Conservation (phyloP, 2,329 filamentous ascomycete genomes). For the Endocalyx cinctus region DNA sequence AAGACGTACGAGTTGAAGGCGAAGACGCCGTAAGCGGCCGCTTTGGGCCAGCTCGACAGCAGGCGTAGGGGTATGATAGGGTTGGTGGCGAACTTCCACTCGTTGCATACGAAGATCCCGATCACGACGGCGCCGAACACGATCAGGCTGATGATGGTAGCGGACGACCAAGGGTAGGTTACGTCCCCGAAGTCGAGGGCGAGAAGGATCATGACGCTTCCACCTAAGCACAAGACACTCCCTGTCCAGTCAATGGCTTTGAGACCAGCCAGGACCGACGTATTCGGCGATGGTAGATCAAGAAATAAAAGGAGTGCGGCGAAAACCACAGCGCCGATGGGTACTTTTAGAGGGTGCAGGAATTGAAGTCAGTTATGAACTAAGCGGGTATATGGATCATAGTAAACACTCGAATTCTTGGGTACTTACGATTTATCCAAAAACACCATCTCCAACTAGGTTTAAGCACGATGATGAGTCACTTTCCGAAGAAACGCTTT, state of each 20-base stretch:
- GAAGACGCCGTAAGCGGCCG: conserved; percentile 47
- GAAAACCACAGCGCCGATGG: conserved; percentile 51
- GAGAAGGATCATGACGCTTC: conserved; percentile 64
- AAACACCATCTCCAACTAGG: conserved; percentile 56
- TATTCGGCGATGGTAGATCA: conserved; percentile 62
- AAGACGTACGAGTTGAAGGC: conserved; percentile 52
- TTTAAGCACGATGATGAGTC: conserved; percentile 16
- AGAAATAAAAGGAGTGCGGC: conserved; percentile 57
- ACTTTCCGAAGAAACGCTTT: no score
- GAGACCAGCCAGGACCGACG: conserved; percentile 56
- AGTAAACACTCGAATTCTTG: no score
- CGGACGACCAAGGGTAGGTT: conserved; percentile 55
- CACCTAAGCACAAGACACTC: conserved; percentile 57
- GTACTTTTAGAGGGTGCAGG: conserved; percentile 26
- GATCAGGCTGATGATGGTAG: conserved; percentile 58
- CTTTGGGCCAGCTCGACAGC: conserved; percentile 51
- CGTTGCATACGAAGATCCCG: conserved; percentile 52
- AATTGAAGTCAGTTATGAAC: background rate
- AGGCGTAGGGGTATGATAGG: conserved; percentile 66
- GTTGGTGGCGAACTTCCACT: conserved; percentile 58
- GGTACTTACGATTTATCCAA: conserved; percentile 45
- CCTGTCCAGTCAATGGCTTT: conserved; percentile 59
- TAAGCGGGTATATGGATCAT: conserved; percentile 1
- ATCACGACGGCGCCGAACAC: conserved; percentile 52
- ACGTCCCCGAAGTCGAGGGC: conserved; percentile 67